A percentile compares a stretch with the other conserved stretches of the same genome.
Evolutionary conservation across 1,284 basidiomycete genomes (phyloP).

Genomic region (Leccinum subatratum): DNA sequence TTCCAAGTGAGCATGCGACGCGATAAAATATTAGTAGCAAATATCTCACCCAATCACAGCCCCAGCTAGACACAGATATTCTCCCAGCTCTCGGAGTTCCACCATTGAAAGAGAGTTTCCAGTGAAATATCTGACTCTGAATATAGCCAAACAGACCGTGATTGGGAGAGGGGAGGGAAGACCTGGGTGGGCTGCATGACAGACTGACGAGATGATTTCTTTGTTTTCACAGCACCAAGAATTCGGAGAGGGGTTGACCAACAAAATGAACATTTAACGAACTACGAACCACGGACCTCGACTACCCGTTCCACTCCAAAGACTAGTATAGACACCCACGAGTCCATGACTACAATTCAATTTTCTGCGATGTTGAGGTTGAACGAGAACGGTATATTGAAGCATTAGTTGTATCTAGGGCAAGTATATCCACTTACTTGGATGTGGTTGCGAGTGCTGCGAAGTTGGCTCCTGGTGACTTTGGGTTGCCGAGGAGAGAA

Average conservation of each 20-base stretch:
- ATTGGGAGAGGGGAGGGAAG: constrained; percentile 90
- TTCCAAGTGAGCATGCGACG: constrained; percentile 15
- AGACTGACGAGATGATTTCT: constrained; percentile 95
- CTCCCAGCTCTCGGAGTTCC: constrained; percentile 98
- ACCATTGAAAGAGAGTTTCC: constrained; percentile 96
- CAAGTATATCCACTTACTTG: no score
- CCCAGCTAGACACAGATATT: constrained; percentile 96
- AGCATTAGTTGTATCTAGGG: no score
- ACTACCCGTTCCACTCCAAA: no score
- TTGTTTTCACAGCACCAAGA: constrained; percentile 93
- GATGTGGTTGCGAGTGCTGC: no score
- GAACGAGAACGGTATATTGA: no score
- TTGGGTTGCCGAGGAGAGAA: no score
- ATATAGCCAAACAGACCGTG: constrained; percentile 97
- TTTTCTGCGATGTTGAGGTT: no score
- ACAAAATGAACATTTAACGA: no score
- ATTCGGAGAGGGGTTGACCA: constrained; percentile 92
- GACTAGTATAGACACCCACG: no score
- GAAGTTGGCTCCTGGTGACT: no score
- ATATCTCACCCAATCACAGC: constrained; percentile 85
- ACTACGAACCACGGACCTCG: no score
- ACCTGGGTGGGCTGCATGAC: constrained; percentile 98
- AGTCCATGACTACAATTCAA: no score
- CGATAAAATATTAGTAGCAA: constrained; percentile 2
- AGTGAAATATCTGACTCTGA: constrained; percentile 98